Evolutionary conservation across 1,284 basidiomycete species (phyloP).

Genomic region (Leccinum subrobustum): DNA sequence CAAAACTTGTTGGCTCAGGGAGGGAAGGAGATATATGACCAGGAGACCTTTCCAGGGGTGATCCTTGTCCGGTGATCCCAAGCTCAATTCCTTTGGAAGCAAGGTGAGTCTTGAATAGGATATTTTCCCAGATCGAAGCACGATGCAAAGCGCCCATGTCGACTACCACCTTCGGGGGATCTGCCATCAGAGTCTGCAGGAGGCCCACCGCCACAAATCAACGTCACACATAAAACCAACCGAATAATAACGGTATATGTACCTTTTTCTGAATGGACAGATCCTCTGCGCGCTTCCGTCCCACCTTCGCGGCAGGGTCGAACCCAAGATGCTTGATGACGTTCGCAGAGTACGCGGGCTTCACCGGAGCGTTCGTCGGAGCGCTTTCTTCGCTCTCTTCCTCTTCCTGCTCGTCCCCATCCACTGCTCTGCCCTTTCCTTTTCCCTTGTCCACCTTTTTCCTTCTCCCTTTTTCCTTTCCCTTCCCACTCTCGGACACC

Average conservation of each 20-base stretch:
- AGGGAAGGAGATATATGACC: conserved; percentile 40
- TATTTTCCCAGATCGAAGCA: conserved; percentile 85
- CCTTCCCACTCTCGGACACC: conserved; percentile 14
- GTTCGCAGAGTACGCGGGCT: conserved; percentile 58
- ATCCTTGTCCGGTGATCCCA: conserved; percentile 38
- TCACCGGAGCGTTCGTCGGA: conserved; percentile 20
- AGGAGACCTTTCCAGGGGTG: conserved; percentile 47
- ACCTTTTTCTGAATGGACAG: conserved; percentile 58
- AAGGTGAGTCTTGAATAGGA: conserved; percentile 67
- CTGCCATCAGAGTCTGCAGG: conserved; percentile 73
- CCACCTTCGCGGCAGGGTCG: conserved; percentile 60
- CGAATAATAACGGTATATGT: neutral
- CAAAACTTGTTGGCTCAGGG: conserved; percentile 36
- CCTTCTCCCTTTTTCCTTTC: conserved; percentile 20
- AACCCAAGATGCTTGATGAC: conserved; percentile 71
- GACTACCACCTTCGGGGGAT: conserved; percentile 64
- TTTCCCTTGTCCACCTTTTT: conserved; percentile 24
- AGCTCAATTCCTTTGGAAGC: conserved; percentile 51
- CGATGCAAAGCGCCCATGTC: conserved; percentile 85
- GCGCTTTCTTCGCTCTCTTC: conserved; percentile 27
- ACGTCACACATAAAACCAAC: neutral
- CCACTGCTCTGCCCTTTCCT: conserved; percentile 3
- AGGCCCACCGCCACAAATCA: conserved; percentile 56
- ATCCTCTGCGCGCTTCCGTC: conserved; percentile 42
- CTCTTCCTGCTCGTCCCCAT: neutral